A percentile compares a stretch with the other conserved stretches of the same genome.
Evolutionary conservation across 2,329 filamentous ascomycete species (phyloP).

Genomic region (Xylaria sp.): DNA sequence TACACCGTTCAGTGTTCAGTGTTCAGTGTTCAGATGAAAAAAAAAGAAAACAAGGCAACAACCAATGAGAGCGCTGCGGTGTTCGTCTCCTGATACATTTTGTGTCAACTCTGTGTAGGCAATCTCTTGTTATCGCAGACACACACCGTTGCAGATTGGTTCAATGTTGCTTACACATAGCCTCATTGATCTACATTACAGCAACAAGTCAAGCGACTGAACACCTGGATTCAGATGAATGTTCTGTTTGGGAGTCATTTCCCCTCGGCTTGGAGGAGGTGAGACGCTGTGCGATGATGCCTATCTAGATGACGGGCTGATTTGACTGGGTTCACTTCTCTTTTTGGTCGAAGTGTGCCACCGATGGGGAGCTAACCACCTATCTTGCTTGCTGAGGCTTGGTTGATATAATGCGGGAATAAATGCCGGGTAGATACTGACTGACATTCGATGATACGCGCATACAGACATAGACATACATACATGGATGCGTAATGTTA

Average conservation of each 20-base stretch:
- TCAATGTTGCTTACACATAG: background rate
- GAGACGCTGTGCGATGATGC: slow-evolving; percentile 11
- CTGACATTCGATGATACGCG: background rate
- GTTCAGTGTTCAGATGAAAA: background rate
- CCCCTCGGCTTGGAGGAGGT: background rate
- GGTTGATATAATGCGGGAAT: background rate
- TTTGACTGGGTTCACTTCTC: background rate
- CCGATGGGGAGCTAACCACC: background rate
- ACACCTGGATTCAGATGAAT: background rate
- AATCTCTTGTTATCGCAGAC: background rate
- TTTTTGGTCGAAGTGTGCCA: background rate
- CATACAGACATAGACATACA: background rate
- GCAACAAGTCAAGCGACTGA: background rate
- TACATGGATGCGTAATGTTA: background rate
- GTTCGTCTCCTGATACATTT: background rate
- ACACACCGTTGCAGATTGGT: background rate
- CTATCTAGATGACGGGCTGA: background rate
- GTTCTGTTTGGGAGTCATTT: background rate
- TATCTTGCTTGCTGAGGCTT: background rate
- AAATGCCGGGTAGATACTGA: background rate
- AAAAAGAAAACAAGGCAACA: background rate
- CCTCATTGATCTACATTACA: background rate
- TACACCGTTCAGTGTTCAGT: background rate
- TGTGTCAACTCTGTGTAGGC: background rate
- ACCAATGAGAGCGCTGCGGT: background rate